phyloP scores from a whole-genome alignment of 345 rosid genomes.

The Salix arbutifolia region DNA sequence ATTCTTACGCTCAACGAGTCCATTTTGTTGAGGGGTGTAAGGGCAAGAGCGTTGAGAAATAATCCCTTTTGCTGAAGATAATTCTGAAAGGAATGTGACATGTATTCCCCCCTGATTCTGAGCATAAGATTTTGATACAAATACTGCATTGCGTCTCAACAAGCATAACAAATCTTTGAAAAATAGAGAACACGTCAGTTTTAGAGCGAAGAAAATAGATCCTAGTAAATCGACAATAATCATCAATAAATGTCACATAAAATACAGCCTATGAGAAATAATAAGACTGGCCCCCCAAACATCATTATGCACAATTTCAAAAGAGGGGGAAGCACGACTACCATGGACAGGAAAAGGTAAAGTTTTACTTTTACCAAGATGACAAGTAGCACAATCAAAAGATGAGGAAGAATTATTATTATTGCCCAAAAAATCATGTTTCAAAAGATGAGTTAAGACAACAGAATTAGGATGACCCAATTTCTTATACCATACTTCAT shows the following conservation, averaged over 20 bases:
- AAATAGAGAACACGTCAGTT: background rate
- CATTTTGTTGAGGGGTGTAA: no score
- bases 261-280: background rate
- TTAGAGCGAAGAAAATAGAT: background rate
- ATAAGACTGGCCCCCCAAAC: background rate
- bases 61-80: no score
- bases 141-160: background rate
- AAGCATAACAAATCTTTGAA: background rate
- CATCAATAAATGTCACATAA: background rate
- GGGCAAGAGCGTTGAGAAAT: no score
- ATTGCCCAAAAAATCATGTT: background rate
- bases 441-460: no score
- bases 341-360: background rate
- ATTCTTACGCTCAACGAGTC: no score
- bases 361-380: no score
- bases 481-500: no score
- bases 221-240: background rate
- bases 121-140: background rate
- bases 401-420: background rate
- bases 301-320: background rate
- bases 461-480: no score
- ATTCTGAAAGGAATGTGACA: no score
- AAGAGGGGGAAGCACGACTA: background rate
- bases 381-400: background rate
- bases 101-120: background rate